A percentile compares a stretch with the other conserved stretches of the same genome.
Evolutionary conservation across 805 yeast species (phyloP).

Genomic region (Schizosaccharomyces japonicus): DNA sequence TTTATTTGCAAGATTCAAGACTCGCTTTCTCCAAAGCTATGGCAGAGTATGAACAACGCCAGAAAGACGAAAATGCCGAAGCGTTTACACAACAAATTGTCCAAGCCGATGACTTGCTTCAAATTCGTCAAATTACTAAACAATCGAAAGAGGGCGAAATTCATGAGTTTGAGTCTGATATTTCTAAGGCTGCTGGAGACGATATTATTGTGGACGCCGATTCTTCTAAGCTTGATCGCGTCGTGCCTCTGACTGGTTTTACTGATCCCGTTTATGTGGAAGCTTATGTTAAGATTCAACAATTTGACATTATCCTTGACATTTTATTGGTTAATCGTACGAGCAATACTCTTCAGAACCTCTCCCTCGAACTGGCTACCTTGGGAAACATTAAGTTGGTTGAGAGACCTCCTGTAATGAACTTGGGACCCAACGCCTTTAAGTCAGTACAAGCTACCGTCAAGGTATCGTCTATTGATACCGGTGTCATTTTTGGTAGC

Average conservation of each 20-base stretch:
- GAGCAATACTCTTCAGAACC: constrained; percentile 59
- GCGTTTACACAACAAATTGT: constrained; percentile 40
- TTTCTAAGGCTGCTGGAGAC: constrained; percentile 28
- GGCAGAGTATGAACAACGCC: constrained; percentile 35
- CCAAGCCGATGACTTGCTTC: constrained; percentile 54
- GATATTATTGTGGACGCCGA: constrained; percentile 25
- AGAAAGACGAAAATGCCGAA: constrained; percentile 24
- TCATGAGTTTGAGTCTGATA: constrained; percentile 34
- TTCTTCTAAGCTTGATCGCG: constrained; percentile 61
- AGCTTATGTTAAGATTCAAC: constrained; percentile 87
- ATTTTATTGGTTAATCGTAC: constrained; percentile 90
- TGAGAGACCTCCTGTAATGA: constrained; percentile 71
- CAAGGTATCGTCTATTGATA: constrained; percentile 89
- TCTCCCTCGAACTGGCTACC: constrained; percentile 85
- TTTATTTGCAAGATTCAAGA: constrained; percentile 72
- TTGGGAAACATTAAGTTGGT: constrained; percentile 87
- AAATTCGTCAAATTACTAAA: constrained; percentile 53
- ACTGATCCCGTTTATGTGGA: constrained; percentile 96
- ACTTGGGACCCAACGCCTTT: constrained; percentile 94
- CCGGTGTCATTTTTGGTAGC: constrained; percentile 94
- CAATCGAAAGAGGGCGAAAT: constrained; percentile 18
- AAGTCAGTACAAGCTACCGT: constrained; percentile 69
- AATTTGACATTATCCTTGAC: constrained; percentile 84
- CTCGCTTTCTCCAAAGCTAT: constrained; percentile 59
- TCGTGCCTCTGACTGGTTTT: constrained; percentile 89